Base-by-base conservation (phyloP, 176 grass and related monocot species). In the Puccinellia tenuiflora region DNA sequence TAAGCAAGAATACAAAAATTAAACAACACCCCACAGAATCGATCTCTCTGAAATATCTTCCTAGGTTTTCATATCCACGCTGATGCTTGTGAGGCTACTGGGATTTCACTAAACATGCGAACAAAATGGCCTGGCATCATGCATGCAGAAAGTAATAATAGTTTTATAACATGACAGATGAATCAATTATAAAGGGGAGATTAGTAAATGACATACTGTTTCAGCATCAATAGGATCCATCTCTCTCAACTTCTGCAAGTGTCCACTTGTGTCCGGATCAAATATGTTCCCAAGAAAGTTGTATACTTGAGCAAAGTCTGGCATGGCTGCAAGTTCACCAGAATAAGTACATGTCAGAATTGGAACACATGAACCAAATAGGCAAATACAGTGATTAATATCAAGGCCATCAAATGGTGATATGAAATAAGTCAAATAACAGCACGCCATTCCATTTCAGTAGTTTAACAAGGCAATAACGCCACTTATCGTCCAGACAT, bases 171-270 rank as follows among this genome's bases (percentile, higher is more conserved):
- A 68, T 3, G 39, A n/a, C n/a, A 62, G 4, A 74, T 61, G 14
- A 42, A 45, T 79, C 3, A 5, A 47, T n/a, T 57, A 37, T 15
- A 74, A 83, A 88, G 61, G 35, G 31, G 64, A 69, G 56, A 38
- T 50, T 28, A 75, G 40, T 69, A 39, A 79, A 88, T 83, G 33
- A 64, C 83, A 59, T 90, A 98, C 92, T 70, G 89, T 96, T 92
- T 98, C 92, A 90, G 86, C 68, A 79, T 98, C 89, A 75, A 98
- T 89, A 39, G 89, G 92, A 89, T 98, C 83, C 96, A 98, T 96
- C 78, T 93, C 89, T 68, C 77, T 90, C 81, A 98, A 78, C 38
- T 79, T 83, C 71, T 96, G 55, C 81, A 96, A 80, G 81, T 98
- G 96, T 0, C 87, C 93, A 57, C 47, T 96, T 65, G 85, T 85